Conservation (phyloP, 306 rosid genomes). For the Luffa aegyptiaca region DNA sequence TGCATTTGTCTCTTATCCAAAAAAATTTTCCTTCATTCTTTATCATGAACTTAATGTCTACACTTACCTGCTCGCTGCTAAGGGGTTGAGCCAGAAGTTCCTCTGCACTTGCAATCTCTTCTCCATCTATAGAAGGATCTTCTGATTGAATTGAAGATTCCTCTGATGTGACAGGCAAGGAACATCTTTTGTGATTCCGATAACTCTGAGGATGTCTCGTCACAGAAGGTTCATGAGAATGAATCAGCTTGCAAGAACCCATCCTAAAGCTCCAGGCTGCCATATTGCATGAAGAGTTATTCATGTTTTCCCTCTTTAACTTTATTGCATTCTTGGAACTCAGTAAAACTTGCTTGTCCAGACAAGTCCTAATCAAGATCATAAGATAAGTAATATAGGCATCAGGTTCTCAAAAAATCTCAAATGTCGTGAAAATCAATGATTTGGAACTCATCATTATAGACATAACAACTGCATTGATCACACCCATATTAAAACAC, state of each 20-base stretch:
- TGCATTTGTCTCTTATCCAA: too few relatives aligned
- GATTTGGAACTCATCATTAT: neutral
- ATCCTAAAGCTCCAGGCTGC: constrained; percentile 6
- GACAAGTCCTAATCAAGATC: constrained; percentile 23
- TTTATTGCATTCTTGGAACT: constrained; percentile 10
- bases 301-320: constrained; percentile 13
- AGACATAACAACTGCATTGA: neutral
- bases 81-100: constrained; percentile 29
- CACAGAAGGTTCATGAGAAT: constrained; percentile 9
- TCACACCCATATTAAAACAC: neutral
- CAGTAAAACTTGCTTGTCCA: constrained; percentile 19
- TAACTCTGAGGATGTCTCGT: constrained; percentile 4
- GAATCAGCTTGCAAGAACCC: constrained; percentile 17
- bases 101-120: constrained; percentile 8
- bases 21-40: neutral
- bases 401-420: neutral
- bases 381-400: neutral
- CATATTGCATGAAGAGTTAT: constrained; percentile 9
- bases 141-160: constrained; percentile 24
- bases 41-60: neutral
- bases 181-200: constrained; percentile 15
- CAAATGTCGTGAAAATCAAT: neutral
- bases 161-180: constrained; percentile 16
- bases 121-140: constrained; percentile 10
- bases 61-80: constrained; percentile 28